Conservation (phyloP, 2,329 filamentous ascomycete species). For the Fusarium staphyleae region DNA sequence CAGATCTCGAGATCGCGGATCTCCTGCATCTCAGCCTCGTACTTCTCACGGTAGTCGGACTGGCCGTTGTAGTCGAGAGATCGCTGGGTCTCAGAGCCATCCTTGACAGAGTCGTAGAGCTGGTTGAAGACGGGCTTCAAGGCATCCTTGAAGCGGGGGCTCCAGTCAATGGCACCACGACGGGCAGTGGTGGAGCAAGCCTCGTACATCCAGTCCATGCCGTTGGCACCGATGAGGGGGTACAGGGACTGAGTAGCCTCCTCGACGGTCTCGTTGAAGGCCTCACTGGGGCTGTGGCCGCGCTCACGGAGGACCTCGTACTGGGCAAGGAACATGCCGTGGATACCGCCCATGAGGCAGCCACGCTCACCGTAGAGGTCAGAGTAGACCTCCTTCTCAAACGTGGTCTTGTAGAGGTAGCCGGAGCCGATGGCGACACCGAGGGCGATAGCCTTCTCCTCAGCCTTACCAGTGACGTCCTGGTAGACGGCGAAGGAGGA, state of each 20-base stretch:
- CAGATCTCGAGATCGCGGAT: constrained; percentile 99
- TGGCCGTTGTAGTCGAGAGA: constrained; percentile 97
- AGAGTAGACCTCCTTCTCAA: constrained; percentile 99
- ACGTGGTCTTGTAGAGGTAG: constrained; percentile 99
- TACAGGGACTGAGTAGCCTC: constrained; percentile 98
- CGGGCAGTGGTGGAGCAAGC: constrained; percentile 99
- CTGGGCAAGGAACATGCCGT: constrained; percentile 99
- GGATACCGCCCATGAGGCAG: constrained; percentile 99
- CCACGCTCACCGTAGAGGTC: constrained; percentile 99
- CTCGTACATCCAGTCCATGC: constrained; percentile 99
- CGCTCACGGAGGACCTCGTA: constrained; percentile 99
- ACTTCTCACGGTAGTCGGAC: constrained; percentile 94
- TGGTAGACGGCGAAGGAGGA: constrained; percentile 98
- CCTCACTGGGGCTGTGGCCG: constrained; percentile 96
- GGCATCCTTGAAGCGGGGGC: constrained; percentile 93
- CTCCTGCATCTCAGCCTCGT: constrained; percentile 98
- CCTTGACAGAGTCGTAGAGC: constrained; percentile 91
- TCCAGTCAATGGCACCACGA: constrained; percentile 99
- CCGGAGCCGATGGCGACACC: constrained; percentile 96
- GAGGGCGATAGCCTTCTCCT: constrained; percentile 97
- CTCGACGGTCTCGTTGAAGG: constrained; percentile 99
- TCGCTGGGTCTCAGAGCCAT: constrained; percentile 93
- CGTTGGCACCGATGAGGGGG: constrained; percentile 94
- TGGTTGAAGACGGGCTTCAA: constrained; percentile 99
- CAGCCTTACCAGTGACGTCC: constrained; percentile 95